These are phyloP conservation scores for Tilletia setariae DNA, from an alignment of 1,284 basidiomycete genomes.

Conservation along the genomic window DNA sequence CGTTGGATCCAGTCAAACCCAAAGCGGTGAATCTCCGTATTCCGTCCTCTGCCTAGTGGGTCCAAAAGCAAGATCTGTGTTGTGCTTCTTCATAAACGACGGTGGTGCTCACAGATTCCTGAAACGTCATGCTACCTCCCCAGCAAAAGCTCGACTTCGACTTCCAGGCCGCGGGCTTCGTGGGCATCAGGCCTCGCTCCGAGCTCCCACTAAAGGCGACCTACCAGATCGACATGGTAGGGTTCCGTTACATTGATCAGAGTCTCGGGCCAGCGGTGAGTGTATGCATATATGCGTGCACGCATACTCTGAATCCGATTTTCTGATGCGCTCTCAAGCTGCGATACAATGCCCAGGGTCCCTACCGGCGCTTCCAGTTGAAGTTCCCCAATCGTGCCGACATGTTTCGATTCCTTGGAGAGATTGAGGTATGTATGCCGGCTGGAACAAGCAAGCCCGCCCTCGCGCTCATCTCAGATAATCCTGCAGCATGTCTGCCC, in stretches of 20 bases:
- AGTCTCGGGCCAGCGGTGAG: background rate
- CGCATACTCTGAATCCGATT: background rate
- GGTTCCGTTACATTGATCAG: conserved; percentile 2
- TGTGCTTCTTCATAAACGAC: too few relatives aligned
- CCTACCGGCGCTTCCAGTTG: conserved; percentile 13
- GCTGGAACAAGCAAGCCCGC: too few relatives aligned
- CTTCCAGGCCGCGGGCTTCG: background rate
- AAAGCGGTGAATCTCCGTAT: conserved; percentile 3
- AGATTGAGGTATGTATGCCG: background rate
- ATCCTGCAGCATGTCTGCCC: conserved; percentile 1
- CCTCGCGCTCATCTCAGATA: background rate
- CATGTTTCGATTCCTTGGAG: conserved; percentile 12
- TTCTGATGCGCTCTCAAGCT: background rate
- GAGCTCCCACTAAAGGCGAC: conserved; percentile 8
- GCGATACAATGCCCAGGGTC: background rate
- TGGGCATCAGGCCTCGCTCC: background rate
- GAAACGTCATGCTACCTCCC: background rate
- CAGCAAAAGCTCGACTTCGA: conserved; percentile 16
- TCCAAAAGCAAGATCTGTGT: background rate
- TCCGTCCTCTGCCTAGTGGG: background rate
- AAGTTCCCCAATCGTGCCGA: conserved; percentile 6
- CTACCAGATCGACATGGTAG: conserved; percentile 10
- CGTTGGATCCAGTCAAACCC: conserved; percentile 10
- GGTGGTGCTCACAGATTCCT: background rate
- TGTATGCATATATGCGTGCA: background rate